Percentiles rank a stretch among this genome's conserved stretches.
phyloP scores from a whole-genome alignment of 352 stramenopile genomes.

The Phytophthora sp. region DNA sequence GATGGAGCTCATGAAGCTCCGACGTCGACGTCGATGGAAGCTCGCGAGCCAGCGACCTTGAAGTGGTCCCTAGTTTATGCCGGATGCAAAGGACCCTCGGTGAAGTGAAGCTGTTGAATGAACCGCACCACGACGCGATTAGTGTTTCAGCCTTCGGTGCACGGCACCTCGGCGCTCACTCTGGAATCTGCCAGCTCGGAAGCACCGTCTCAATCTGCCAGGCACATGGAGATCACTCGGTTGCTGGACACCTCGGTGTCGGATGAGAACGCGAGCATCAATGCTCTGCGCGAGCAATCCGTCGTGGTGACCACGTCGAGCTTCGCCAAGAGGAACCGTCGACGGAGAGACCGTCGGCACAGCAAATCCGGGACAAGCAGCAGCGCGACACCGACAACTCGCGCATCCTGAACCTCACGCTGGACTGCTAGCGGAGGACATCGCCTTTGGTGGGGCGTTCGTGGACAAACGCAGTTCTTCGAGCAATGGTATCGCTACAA shows the following conservation, averaged over 20 bases:
- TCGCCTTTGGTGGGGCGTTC: constrained; percentile 21
- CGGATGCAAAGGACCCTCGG: not conserved
- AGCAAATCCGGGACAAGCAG: constrained; percentile 3
- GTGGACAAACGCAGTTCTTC: constrained; percentile 30
- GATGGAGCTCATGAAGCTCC: not conserved
- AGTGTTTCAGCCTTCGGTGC: not conserved
- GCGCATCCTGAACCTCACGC: constrained; percentile 31
- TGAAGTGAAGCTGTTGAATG: not conserved
- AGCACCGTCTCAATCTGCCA: not conserved
- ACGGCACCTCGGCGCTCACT: too few species aligned
- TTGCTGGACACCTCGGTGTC: not conserved
- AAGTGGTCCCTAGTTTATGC: not conserved
- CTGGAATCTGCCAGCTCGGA: not conserved
- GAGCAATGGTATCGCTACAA: constrained; percentile 58
- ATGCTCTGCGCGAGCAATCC: not conserved
- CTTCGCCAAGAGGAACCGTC: not conserved
- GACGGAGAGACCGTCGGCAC: not conserved
- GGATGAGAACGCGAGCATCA: not conserved
- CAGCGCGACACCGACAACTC: constrained; percentile 27
- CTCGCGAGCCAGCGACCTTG: too few species aligned
- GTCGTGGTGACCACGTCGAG: not conserved
- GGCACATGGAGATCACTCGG: constrained; percentile 1
- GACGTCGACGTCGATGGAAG: not conserved
- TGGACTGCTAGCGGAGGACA: constrained; percentile 33
- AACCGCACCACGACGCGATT: not conserved